phyloP scores from a whole-genome alignment of 202 grass and related monocot species.

The Brachypodium distachyon region DNA sequence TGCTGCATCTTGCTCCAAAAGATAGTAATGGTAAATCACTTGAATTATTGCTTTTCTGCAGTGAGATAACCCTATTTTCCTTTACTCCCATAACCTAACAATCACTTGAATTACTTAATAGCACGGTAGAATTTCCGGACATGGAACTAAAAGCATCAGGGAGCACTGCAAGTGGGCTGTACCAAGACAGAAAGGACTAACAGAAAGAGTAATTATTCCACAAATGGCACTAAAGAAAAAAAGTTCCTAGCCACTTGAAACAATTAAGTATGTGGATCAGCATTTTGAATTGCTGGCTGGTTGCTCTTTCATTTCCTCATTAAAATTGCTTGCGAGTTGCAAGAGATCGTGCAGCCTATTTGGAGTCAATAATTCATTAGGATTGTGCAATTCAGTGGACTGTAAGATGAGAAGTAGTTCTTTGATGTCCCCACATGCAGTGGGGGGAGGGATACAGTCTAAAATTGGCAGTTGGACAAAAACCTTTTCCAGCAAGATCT shows the following conservation, averaged over 20 bases:
- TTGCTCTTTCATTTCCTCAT: neutral
- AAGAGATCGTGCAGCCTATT: neutral
- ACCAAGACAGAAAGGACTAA: neutral
- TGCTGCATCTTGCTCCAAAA: neutral
- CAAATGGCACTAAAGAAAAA: neutral
- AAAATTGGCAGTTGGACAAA: neutral
- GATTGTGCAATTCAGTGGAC: neutral
- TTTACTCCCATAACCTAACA: neutral
- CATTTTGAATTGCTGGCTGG: neutral
- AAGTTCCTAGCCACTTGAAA: neutral
- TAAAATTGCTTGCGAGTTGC: neutral
- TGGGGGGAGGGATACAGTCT: neutral
- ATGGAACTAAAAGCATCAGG: neutral
- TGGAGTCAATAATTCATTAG: neutral
- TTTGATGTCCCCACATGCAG: neutral
- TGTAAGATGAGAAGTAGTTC: neutral
- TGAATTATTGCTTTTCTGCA: neutral
- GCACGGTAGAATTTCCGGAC: neutral
- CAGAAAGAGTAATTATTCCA: constrained; percentile 2
- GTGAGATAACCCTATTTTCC: neutral
- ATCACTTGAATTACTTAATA: neutral
- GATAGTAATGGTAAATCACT: neutral
- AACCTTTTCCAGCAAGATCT: neutral
- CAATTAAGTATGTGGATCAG: neutral
- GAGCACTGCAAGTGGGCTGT: neutral